These are phyloP conservation scores for Suzukiozyma palmioleophila DNA, from an alignment of 1,139 yeast species.

Conservation along the genomic window DNA sequence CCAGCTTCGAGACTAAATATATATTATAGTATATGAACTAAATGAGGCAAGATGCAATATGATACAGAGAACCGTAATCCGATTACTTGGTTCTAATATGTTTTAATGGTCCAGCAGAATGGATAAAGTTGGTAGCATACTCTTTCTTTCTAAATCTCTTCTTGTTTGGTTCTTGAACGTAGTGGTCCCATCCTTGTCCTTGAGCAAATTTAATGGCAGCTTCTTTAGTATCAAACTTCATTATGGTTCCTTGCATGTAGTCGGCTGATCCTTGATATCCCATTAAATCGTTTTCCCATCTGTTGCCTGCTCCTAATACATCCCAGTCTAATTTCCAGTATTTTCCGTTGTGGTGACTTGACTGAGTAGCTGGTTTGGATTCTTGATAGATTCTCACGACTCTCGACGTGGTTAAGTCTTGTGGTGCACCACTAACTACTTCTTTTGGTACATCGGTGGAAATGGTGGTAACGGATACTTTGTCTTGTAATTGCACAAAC, in stretches of 20 bases:
- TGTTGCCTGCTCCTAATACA: conserved; percentile 66
- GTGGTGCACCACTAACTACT: conserved; percentile 77
- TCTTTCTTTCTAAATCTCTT: conserved; percentile 74
- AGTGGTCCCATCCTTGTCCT: conserved; percentile 84
- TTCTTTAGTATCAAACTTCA: conserved; percentile 72
- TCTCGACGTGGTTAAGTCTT: conserved; percentile 56
- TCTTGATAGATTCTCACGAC: conserved; percentile 76
- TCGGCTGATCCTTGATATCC: conserved; percentile 83
- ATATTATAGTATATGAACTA: too few relatives aligned
- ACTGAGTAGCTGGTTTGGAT: conserved; percentile 79
- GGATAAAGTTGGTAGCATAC: conserved; percentile 68
- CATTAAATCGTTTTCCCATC: conserved; percentile 89
- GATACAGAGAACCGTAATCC: too few relatives aligned
- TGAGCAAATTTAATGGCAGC: conserved; percentile 77
- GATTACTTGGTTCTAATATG: conserved; percentile 74
- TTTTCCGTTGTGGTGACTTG: conserved; percentile 53
- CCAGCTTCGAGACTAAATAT: too few relatives aligned
- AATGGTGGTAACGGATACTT: conserved; percentile 17
- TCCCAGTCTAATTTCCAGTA: conserved; percentile 87
- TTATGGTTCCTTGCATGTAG: conserved; percentile 80
- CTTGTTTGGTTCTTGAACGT: conserved; percentile 75
- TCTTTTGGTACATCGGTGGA: conserved; percentile 42
- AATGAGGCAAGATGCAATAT: too few relatives aligned
- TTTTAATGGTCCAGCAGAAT: conserved; percentile 68
- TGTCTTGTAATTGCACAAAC: conserved; percentile 11